Evolutionary conservation across 805 yeast genomes (phyloP).

Genomic region (Candida chauliodis): DNA sequence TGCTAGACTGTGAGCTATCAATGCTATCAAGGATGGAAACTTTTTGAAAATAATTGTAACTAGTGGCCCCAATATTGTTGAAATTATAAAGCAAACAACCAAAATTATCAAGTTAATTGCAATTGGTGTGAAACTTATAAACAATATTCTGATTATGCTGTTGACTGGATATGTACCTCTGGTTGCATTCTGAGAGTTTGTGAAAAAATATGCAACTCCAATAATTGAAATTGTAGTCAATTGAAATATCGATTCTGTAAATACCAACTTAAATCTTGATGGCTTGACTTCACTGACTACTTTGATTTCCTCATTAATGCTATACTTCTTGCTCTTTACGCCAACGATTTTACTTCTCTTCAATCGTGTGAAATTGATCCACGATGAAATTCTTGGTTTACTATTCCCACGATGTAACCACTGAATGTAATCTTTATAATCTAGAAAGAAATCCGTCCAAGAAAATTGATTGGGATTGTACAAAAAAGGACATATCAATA

Average conservation of each 20-base stretch:
- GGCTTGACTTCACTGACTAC: conserved; percentile 48
- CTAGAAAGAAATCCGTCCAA: conserved; percentile 65
- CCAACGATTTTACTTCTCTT: conserved; percentile 56
- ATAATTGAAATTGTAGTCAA: conserved; percentile 31
- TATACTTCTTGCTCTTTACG: conserved; percentile 41
- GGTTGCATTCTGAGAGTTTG: conserved; percentile 51
- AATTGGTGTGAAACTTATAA: conserved; percentile 49
- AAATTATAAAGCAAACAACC: conserved; percentile 38
- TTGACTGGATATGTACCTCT: conserved; percentile 33
- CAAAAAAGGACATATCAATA: conserved; percentile 67
- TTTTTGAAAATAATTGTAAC: conserved; percentile 38
- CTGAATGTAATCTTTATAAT: conserved; percentile 52
- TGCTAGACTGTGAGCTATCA: conserved; percentile 50
- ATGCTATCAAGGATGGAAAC: conserved; percentile 54
- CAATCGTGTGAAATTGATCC: conserved; percentile 48
- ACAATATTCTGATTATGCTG: conserved; percentile 39
- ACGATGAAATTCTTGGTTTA: conserved; percentile 28
- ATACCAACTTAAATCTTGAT: conserved; percentile 40
- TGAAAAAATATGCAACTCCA: conserved; percentile 47
- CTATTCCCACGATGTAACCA: conserved; percentile 56
- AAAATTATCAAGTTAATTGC: conserved; percentile 39
- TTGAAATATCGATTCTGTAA: conserved; percentile 40
- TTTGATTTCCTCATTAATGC: conserved; percentile 35
- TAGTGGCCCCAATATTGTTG: conserved; percentile 50
- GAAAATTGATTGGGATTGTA: conserved; percentile 78